These are phyloP conservation scores for Trichomonas gallinae DNA, from an alignment of 208 protist species.

Conservation along the genomic window DNA sequence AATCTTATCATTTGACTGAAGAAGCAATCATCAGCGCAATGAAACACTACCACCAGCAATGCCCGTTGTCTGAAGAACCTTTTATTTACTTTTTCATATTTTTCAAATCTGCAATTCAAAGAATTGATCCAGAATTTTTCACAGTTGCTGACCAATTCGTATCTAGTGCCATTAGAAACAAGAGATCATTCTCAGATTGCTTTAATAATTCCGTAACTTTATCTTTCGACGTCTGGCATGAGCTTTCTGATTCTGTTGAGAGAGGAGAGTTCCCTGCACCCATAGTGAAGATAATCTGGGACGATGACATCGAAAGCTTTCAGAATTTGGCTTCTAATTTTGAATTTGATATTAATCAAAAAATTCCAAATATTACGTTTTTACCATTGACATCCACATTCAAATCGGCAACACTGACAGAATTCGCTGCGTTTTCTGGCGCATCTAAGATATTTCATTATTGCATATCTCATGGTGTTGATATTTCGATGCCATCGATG, in stretches of 20 bases:
- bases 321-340: background rate
- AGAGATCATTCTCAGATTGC: too few species aligned
- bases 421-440: background rate
- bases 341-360: background rate
- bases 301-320: background rate
- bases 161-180: too few species aligned
- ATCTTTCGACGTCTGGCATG: background rate
- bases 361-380: background rate
- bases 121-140: too few species aligned
- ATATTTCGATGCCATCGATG: background rate
- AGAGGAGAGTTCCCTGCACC: background rate
- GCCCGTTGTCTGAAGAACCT: too few species aligned
- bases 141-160: too few species aligned
- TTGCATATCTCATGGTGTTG: background rate
- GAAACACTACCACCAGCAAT: too few species aligned
- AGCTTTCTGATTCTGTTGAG: background rate
- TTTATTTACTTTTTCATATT: too few species aligned
- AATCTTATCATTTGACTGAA: too few species aligned
- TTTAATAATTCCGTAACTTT: background rate
- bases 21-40: too few species aligned
- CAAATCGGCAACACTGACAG: background rate
- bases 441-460: background rate
- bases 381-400: background rate
- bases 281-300: background rate
- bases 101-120: too few species aligned